Conservation (phyloP, 139 green algal species). For the Edaphochlamys debaryana region DNA sequence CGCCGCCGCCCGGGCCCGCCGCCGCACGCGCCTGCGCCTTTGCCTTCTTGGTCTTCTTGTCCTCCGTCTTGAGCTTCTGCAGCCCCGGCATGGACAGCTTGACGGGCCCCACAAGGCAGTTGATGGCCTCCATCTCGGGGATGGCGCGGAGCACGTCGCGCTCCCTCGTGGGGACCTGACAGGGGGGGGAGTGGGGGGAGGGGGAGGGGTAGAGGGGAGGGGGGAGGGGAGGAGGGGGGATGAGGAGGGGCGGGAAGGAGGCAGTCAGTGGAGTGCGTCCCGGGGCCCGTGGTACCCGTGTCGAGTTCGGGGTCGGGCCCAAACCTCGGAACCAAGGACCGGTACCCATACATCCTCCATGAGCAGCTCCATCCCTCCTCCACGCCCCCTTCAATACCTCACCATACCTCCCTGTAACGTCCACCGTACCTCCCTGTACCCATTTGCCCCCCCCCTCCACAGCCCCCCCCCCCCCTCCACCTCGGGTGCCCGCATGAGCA, state of each 20-base stretch:
- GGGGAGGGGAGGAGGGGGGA: too few relatives aligned
- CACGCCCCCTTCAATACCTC: too few relatives aligned
- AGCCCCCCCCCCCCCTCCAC: too few relatives aligned
- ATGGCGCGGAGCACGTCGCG: constrained; percentile 74
- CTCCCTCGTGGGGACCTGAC: constrained; percentile 51
- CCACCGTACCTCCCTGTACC: too few relatives aligned
- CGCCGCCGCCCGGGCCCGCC: not conserved
- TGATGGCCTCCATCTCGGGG: constrained; percentile 88
- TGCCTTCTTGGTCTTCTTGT: constrained; percentile 71
- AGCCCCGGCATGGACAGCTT: constrained; percentile 90
- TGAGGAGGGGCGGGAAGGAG: too few relatives aligned
- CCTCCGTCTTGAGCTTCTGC: constrained; percentile 86
- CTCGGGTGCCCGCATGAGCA: constrained; percentile 69
- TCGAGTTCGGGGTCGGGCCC: not conserved
- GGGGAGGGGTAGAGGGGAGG: too few relatives aligned
- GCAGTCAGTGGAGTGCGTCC: constrained; percentile 53
- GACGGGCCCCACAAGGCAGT: constrained; percentile 75
- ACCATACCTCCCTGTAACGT: too few relatives aligned
- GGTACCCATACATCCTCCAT: too few relatives aligned
- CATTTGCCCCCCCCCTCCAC: too few relatives aligned
- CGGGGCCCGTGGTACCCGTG: constrained; percentile 33
- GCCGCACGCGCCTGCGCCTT: constrained; percentile 29
- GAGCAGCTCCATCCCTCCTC: too few relatives aligned
- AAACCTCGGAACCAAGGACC: too few relatives aligned
- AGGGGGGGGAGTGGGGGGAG: too few relatives aligned